A percentile compares a stretch with the other conserved stretches of the same genome.
phyloP scores from a whole-genome alignment of 108 stramenopile genomes.

The Cyclotella cryptica region DNA sequence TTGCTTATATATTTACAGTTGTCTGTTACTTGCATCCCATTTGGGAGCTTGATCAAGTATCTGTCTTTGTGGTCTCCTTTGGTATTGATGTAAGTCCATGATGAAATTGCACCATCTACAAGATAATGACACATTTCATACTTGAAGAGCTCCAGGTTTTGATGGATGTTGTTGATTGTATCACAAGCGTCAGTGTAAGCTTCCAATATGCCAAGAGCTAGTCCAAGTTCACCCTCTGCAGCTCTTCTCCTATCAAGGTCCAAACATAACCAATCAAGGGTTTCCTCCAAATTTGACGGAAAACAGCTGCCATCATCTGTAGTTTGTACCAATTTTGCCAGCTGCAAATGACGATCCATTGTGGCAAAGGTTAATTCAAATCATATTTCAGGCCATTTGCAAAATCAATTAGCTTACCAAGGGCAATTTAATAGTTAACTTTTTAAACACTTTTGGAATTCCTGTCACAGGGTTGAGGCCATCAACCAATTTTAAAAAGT shows the following conservation, averaged over 20 bases:
- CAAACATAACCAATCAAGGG: constrained; percentile 90
- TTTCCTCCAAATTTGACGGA: constrained; percentile 78
- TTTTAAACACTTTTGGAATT: constrained; percentile 85
- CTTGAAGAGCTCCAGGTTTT: constrained; percentile 84
- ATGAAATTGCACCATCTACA: constrained; percentile 51
- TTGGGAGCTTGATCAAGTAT: constrained; percentile 93
- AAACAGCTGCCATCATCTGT: constrained; percentile 85
- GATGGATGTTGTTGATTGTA: constrained; percentile 67
- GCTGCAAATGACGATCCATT: neutral
- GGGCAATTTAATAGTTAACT: constrained; percentile 67
- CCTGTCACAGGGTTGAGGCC: constrained; percentile 70
- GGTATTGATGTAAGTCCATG: constrained; percentile 87
- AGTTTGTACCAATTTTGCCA: constrained; percentile 74
- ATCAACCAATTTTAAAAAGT: constrained; percentile 81
- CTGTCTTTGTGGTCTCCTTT: constrained; percentile 96
- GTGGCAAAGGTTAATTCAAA: too few relatives aligned
- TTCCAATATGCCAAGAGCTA: constrained; percentile 88
- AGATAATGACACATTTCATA: constrained; percentile 76
- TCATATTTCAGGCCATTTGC: too few relatives aligned
- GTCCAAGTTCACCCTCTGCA: constrained; percentile 84
- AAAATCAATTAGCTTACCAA: constrained; percentile 35
- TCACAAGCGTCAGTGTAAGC: constrained; percentile 92
- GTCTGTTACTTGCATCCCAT: constrained; percentile 84
- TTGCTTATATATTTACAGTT: too few relatives aligned
- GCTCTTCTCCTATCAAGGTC: constrained; percentile 94